Evolutionary conservation across 192 early-diverging fungal species (phyloP).

Genomic region (Pilobolus umbonatus): DNA sequence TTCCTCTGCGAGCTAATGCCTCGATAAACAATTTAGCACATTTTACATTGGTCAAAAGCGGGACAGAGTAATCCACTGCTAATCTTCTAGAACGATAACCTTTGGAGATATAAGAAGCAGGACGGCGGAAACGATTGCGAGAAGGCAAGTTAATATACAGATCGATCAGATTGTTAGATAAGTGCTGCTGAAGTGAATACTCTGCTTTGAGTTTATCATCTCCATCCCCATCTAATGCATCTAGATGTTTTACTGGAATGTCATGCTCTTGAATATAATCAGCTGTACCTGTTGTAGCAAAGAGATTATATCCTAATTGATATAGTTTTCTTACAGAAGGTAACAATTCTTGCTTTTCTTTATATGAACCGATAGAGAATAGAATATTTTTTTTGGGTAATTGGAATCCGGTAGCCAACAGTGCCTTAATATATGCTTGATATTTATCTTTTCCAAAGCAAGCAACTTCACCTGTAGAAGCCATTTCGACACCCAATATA

Average conservation of each 20-base stretch:
- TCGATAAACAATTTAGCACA: slow-evolving; percentile 98
- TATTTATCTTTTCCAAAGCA: slow-evolving; percentile 98
- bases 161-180: slow-evolving; percentile 96
- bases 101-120: slow-evolving; percentile 89
- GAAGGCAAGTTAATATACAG: slow-evolving; percentile 99
- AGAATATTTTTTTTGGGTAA: slow-evolving; percentile 95
- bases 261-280: slow-evolving; percentile 96
- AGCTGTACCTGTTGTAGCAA: slow-evolving; percentile 94
- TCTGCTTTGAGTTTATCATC: slow-evolving; percentile 65
- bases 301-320: slow-evolving; percentile 84
- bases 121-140: slow-evolving; percentile 93
- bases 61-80: slow-evolving; percentile 96
- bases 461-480: slow-evolving; percentile 98
- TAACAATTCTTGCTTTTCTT: slow-evolving; percentile 97
- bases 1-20: slow-evolving; percentile 70
- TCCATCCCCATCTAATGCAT: slow-evolving; percentile 59
- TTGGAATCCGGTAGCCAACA: slow-evolving; percentile 88
- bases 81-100: slow-evolving; percentile 95
- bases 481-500: slow-evolving; percentile 98
- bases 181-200: slow-evolving; percentile 90
- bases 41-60: slow-evolving; percentile 98
- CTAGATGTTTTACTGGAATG: slow-evolving; percentile 87
- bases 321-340: slow-evolving; percentile 82
- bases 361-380: slow-evolving; percentile 95
- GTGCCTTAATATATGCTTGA: slow-evolving; percentile 94